Evolutionary conservation across 352 stramenopile genomes (phyloP), one percentile per base, ranked within the genome.

Genomic region (Pilasporangium apinafurcum): DNA sequence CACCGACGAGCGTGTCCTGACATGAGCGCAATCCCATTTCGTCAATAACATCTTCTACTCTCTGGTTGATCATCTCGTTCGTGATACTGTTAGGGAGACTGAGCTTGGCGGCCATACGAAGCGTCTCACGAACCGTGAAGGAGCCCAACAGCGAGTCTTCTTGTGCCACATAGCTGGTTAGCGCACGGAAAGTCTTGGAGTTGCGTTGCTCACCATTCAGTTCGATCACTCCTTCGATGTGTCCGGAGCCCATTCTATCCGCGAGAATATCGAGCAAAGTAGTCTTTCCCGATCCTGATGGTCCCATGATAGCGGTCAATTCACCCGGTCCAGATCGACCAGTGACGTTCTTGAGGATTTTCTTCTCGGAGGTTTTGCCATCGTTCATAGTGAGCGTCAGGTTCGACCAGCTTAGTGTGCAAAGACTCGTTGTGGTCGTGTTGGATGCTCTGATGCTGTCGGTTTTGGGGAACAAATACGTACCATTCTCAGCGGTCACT

Each of bases 51-150:
- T 45, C 37, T 3, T 79, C 44, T 2, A 89, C 70, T 12, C 65
- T 62, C 0, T 30, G 17, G 2, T 62, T 37, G 21, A 69, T 65
- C 26, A 72, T 42, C 4, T 37, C 38, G 7, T 40, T 44, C 13
- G 42, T 53, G 12, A 82, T 44, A 25, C n/a, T 56, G 25, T 40
- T 62, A 0, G 65, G 69, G 22, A 88, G 51, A 53, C 60, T 73
- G 20, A 92, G 55, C 20, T 71, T 64, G 32, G 73, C 75, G 0
- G 76, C 71, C 54, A 86, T 84, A 4, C 30, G 36, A 16, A 93
- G 65, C 35, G 68, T 85, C 57, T 93, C 81, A 6, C 59, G 28
- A 8, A 86, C 73, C 0, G 73, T 85, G 47, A 91, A 83, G 3
- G 69, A 83, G 0, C 70, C 71, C 2, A 86, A 48, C 8, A 89